Evolutionary conservation across 2,329 filamentous ascomycete genomes (phyloP).

Genomic region (Calonectria leucothoes): DNA sequence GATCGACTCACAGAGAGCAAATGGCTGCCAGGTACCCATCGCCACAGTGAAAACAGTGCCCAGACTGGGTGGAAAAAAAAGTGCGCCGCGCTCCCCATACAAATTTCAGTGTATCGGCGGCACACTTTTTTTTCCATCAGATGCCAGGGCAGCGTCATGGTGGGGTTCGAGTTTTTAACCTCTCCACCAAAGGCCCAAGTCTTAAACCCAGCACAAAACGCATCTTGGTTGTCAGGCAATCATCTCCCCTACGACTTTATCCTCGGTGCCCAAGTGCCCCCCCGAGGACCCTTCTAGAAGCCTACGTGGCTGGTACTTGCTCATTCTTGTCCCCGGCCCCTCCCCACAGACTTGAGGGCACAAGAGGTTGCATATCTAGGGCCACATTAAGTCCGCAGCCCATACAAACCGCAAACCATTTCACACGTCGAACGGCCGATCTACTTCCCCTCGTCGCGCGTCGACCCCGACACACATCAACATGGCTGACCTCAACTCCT

Average conservation of each 20-base stretch:
- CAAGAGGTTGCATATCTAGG: slow-evolving; percentile 24
- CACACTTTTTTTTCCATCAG: slow-evolving; percentile 25
- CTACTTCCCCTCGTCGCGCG: slow-evolving; percentile 21
- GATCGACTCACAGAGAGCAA: not conserved
- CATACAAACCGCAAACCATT: slow-evolving; percentile 31
- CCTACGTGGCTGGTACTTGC: slow-evolving; percentile 15
- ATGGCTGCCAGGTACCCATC: not conserved
- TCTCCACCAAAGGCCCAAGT: slow-evolving; percentile 38
- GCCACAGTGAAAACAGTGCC: slow-evolving; percentile 18
- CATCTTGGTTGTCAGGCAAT: slow-evolving; percentile 38
- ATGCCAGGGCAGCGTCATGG: slow-evolving; percentile 44
- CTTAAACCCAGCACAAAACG: slow-evolving; percentile 36
- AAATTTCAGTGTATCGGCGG: not conserved
- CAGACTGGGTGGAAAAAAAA: not conserved
- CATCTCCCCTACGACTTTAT: slow-evolving; percentile 28
- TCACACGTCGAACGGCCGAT: slow-evolving; percentile 25
- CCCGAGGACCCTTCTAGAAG: slow-evolving; percentile 11
- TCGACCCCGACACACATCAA: slow-evolving; percentile 39
- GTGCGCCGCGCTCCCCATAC: not conserved
- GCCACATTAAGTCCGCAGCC: slow-evolving; percentile 25
- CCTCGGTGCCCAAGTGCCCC: slow-evolving; percentile 40
- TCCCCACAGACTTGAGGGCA: slow-evolving; percentile 20
- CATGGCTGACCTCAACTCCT: slow-evolving; percentile 94
- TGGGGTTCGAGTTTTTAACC: slow-evolving; percentile 56
- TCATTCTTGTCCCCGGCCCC: slow-evolving; percentile 6